Conservation (phyloP, 768 basidiomycete species). For the Gloeopeniophorella convolvens region DNA sequence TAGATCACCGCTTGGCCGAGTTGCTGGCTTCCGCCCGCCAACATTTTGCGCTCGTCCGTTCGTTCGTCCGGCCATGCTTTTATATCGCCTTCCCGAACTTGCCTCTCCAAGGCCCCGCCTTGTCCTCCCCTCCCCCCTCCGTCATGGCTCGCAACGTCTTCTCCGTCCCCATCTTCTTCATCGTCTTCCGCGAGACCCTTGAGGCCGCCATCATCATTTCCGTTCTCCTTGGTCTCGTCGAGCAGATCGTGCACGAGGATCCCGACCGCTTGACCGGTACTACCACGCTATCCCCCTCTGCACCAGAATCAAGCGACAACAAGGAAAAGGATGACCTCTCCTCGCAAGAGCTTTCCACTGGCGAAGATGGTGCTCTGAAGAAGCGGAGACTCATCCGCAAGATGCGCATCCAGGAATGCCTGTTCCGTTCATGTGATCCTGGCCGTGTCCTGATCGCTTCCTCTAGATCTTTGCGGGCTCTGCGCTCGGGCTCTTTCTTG, state of each 20-base stretch:
- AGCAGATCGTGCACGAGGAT: conserved; percentile 57
- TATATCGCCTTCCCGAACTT: conserved; percentile 13
- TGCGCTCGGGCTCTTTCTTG: conserved; percentile 64
- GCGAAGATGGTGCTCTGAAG: conserved; percentile 20
- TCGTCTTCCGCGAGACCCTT: conserved; percentile 91
- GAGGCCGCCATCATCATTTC: conserved; percentile 91
- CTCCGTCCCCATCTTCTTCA: conserved; percentile 92
- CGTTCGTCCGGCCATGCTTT: conserved; percentile 10
- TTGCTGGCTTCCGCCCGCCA: neutral
- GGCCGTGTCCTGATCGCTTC: neutral
- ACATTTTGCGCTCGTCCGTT: neutral
- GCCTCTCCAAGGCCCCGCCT: neutral
- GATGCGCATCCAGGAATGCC: conserved; percentile 57
- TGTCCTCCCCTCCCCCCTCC: conserved; percentile 7
- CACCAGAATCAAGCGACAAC: neutral
- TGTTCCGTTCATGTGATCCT: neutral
- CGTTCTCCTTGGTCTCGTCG: conserved; percentile 85
- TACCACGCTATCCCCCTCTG: neutral
- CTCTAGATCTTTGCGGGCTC: conserved; percentile 75
- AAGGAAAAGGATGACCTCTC: neutral
- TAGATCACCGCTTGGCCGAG: conserved; percentile 1
- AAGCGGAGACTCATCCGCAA: conserved; percentile 49
- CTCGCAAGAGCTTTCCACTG: conserved; percentile 9
- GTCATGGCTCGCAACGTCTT: conserved; percentile 71
- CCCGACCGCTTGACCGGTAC: neutral